Evolutionary conservation across 495 filamentous ascomycete genomes (phyloP), one percentile per base, ranked within the genome.

Genomic region (Aspergillus panamensis): DNA sequence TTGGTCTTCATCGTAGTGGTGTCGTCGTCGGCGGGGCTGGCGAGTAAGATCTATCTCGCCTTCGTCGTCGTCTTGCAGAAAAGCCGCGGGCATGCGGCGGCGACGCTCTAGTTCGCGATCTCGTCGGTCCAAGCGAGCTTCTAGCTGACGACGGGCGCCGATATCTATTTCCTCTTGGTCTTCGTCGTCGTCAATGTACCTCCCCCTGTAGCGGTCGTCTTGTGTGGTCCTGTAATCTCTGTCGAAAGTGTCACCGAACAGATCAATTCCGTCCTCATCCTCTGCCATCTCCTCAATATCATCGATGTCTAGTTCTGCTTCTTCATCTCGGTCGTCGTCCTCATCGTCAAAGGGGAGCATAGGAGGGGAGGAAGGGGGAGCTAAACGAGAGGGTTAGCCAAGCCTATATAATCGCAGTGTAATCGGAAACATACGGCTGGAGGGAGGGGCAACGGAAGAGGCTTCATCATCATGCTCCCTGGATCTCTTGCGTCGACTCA

Each of bases 251-350:
- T 95, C 89, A 32, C 81, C 88, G 66, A 97, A 97, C 25, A 99
- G 82, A 74, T 99, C 93, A 63, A 97, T 96, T 16, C 89, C 89
- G 44, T 87, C 89, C 63, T 94, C 90, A 65, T 97, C 94, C 70
- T 97, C 95, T 10, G 92, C 95, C 84, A 92, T 84, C 71, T 99
- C 95, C 62, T 97, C 95, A 45, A 91, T 82, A 64, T 99, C 95
- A 55, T 97, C 92, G 62, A 97, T 84, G 65, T 96, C 91, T 6
- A 95, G 70, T 58, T 91, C 87, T 51, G 82, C 78, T 48, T 90
- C 88, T 42, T 88, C 86, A 61, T 89, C 85, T 10, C 84, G 66
- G 37, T 85, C 82, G 53, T 92, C 87, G 35, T 92, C 87, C n/a
- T 92, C 87, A 62, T 93, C 77, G 51, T 85, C 80, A 39, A 79